These are phyloP conservation scores for Lepidium didymum DNA, from an alignment of 345 rosid genomes.

Conservation along the genomic window DNA sequence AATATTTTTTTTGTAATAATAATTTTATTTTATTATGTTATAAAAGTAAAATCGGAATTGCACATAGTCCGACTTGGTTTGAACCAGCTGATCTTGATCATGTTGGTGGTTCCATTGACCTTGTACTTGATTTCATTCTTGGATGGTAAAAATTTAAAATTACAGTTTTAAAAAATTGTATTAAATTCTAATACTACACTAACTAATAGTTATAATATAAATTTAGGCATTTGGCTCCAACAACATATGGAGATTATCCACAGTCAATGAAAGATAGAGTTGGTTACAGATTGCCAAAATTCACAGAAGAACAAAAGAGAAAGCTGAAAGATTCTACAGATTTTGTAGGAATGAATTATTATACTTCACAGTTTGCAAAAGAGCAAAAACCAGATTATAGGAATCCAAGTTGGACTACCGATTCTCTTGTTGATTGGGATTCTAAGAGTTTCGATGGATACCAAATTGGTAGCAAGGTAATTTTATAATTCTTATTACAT, in stretches of 20 bases:
- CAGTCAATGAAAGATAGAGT: constrained; percentile 32
- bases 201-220: neutral
- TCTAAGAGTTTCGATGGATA: constrained; percentile 21
- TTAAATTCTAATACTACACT: neutral
- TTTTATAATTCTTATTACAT: neutral
- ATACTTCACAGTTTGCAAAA: constrained; percentile 22
- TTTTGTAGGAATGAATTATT: constrained; percentile 46
- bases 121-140: constrained; percentile 26
- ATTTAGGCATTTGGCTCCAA: constrained; percentile 37
- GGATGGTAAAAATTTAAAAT: constrained; percentile 19
- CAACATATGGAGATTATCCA: constrained; percentile 47
- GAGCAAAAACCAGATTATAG: neutral
- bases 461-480: constrained; percentile 30
- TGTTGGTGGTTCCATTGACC: constrained; percentile 18
- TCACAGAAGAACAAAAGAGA: constrained; percentile 28
- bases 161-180: neutral
- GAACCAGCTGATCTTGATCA: constrained; percentile 16
- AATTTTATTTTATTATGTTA: neutral
- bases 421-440: constrained; percentile 29
- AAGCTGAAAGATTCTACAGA: constrained; percentile 35
- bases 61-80: constrained; percentile 33
- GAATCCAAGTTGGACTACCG: constrained; percentile 27
- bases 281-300: constrained; percentile 39
- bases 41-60: constrained; percentile 28
- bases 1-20: neutral